phyloP scores from a whole-genome alignment of 441 rosid genomes.

The Pelargonium citronellum region DNA sequence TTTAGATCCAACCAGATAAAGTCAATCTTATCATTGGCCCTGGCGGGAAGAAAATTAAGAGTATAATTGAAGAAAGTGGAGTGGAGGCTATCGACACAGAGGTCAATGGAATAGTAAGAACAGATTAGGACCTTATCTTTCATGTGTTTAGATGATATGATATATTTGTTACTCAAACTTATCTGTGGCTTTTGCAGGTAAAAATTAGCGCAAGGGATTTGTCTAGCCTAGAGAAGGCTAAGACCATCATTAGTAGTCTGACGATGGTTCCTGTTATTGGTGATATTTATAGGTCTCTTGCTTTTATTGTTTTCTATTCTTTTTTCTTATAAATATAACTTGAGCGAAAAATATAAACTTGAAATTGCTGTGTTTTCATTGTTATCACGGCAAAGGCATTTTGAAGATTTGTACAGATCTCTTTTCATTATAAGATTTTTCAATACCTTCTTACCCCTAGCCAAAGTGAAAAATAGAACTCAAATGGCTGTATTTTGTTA shows the following conservation, averaged over 20 bases:
- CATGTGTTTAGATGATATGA: slow-evolving; percentile 20
- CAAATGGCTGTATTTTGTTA: background rate
- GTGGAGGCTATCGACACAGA: slow-evolving; percentile 84
- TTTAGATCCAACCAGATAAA: slow-evolving; percentile 77
- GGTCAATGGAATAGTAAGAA: slow-evolving; percentile 82
- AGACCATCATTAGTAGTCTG: slow-evolving; percentile 61
- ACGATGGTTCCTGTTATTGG: slow-evolving; percentile 87
- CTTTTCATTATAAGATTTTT: background rate
- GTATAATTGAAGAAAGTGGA: slow-evolving; percentile 95
- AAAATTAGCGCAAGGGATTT: slow-evolving; percentile 81
- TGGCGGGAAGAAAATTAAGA: slow-evolving; percentile 97
- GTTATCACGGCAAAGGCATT: background rate
- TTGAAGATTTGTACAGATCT: background rate
- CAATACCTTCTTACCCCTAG: background rate
- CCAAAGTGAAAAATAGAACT: background rate
- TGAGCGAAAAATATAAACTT: background rate
- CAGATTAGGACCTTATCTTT: slow-evolving; percentile 19
- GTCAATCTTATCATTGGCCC: slow-evolving; percentile 79
- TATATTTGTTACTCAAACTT: slow-evolving; percentile 19
- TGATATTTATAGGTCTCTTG: slow-evolving; percentile 68
- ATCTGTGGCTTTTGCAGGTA: slow-evolving; percentile 48
- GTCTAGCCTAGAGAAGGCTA: slow-evolving; percentile 75
- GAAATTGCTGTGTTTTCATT: background rate
- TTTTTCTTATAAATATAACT: background rate
- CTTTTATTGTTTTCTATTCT: background rate